These are phyloP conservation scores for Blastomyces parvus DNA, from an alignment of 2,329 filamentous ascomycete species.

Conservation along the genomic window DNA sequence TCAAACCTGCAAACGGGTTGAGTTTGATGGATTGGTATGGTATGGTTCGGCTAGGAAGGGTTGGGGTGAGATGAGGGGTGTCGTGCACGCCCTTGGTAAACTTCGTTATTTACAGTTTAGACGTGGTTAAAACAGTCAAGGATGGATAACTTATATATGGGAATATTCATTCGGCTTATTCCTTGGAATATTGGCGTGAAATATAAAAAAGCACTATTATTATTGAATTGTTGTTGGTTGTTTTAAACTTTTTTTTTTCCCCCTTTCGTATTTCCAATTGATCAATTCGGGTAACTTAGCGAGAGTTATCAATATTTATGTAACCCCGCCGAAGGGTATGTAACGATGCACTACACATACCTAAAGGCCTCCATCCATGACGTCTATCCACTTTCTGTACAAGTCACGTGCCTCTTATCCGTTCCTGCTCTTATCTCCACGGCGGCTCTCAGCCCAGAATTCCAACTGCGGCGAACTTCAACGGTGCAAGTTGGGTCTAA, in stretches of 20 bases:
- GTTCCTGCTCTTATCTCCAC: too few relatives aligned
- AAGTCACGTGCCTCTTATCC: not conserved
- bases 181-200: not conserved
- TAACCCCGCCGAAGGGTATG: not conserved
- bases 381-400: not conserved
- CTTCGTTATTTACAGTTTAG: not conserved
- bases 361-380: too few relatives aligned
- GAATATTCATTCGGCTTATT: not conserved
- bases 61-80: not conserved
- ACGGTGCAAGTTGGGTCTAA: not conserved
- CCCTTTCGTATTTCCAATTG: not conserved
- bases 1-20: not conserved
- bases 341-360: too few relatives aligned
- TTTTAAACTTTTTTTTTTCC: not conserved
- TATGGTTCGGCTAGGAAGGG: too few relatives aligned
- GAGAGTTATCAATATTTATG: not conserved
- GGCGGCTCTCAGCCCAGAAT: too few relatives aligned
- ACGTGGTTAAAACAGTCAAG: not conserved
- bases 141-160: not conserved
- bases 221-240: not conserved
- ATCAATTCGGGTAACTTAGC: not conserved
- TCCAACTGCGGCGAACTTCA: too few relatives aligned
- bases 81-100: not conserved
- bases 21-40: not conserved
- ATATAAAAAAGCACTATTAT: not conserved